Percentiles rank a stretch among this genome's conserved stretches.
These are phyloP conservation scores for Arachnomyces sp. DNA, from an alignment of 2,329 filamentous ascomycete species.

Conservation along the genomic window DNA sequence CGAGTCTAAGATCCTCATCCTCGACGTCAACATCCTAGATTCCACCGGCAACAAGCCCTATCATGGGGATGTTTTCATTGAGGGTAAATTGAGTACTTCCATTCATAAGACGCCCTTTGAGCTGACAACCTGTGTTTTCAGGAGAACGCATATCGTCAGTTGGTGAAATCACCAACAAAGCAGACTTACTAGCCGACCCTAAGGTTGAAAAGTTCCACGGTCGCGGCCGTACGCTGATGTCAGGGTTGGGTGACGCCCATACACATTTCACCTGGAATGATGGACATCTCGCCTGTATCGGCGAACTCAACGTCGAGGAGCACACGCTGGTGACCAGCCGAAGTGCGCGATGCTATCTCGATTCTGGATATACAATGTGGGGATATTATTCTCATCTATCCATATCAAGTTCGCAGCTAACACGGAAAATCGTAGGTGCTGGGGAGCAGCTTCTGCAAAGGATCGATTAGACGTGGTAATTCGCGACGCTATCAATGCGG, in stretches of 20 bases:
- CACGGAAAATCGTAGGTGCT: no score
- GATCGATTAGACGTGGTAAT: slow-evolving; percentile 40
- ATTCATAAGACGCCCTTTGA: background rate
- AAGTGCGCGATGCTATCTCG: slow-evolving; percentile 38
- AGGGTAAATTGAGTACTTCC: slow-evolving; percentile 19
- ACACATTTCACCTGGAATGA: slow-evolving; percentile 44
- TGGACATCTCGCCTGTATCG: slow-evolving; percentile 34
- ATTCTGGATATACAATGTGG: slow-evolving; percentile 44
- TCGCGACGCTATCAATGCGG: slow-evolving; percentile 42
- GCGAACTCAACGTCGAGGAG: slow-evolving; percentile 39
- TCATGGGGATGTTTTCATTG: slow-evolving; percentile 32
- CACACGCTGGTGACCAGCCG: slow-evolving; percentile 39
- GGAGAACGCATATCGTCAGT: slow-evolving; percentile 29
- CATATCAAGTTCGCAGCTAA: no score
- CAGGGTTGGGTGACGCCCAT: slow-evolving; percentile 43
- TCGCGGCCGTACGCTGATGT: slow-evolving; percentile 40
- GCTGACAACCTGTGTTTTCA: background rate
- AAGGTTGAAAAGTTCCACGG: slow-evolving; percentile 32
- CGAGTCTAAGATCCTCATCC: slow-evolving; percentile 27
- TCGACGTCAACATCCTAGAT: slow-evolving; percentile 35
- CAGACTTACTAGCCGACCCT: slow-evolving; percentile 20
- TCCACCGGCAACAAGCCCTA: slow-evolving; percentile 31
- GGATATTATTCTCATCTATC: no score
- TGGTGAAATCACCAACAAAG: slow-evolving; percentile 25
- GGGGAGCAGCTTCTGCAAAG: slow-evolving; percentile 41